Conservation (phyloP, 257 asterid species). For the Verbena officinalis region DNA sequence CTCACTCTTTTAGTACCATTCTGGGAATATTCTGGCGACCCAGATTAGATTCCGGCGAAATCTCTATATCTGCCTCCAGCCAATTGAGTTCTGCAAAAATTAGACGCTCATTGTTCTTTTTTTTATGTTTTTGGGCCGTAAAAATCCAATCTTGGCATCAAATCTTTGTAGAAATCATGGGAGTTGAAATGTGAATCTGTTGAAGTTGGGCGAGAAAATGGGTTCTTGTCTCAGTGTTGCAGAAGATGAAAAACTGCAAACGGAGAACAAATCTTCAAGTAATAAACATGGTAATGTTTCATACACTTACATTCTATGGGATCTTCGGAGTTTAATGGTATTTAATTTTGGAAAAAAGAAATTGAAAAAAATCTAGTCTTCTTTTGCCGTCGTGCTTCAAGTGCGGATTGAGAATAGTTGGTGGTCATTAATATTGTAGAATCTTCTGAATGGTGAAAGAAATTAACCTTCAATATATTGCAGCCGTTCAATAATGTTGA, state of each 20-base stretch:
- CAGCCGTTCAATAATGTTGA: background rate
- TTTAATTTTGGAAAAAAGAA: no score
- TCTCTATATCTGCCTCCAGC: conserved; percentile 32
- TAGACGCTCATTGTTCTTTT: no score
- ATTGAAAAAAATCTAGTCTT: background rate
- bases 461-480: background rate
- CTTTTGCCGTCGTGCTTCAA: background rate
- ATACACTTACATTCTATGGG: background rate
- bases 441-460: background rate
- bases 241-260: conserved; percentile 43
- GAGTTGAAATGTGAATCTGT: conserved; percentile 50
- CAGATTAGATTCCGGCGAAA: conserved; percentile 40
- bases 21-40: conserved; percentile 25
- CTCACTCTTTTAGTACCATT: background rate
- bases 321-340: conserved; percentile 23
- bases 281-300: conserved; percentile 34
- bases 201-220: conserved; percentile 44
- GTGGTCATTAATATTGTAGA: conserved; percentile 8
- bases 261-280: conserved; percentile 36
- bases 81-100: conserved; percentile 24
- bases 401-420: conserved; percentile 7
- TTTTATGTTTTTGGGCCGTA: no score
- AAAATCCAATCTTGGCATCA: no score
- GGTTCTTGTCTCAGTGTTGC: conserved; percentile 82
- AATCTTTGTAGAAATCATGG: conserved; percentile 21